Evolutionary conservation across 192 early-diverging fungal species (phyloP).

Genomic region (Coemansia sp.): DNA sequence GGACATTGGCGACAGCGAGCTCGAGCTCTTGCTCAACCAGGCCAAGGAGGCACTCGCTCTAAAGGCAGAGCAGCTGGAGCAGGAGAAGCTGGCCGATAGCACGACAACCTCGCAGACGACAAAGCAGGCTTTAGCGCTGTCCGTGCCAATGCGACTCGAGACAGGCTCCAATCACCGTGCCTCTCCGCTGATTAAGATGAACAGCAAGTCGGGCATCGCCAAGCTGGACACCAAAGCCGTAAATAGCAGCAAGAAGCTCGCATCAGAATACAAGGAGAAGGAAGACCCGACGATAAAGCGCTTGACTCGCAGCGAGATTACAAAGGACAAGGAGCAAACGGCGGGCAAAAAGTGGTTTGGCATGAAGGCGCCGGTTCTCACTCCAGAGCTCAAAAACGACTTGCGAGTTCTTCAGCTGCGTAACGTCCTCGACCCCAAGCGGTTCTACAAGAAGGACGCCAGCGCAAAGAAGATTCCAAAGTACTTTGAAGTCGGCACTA

Average conservation of each 20-base stretch:
- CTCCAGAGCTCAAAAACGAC: slow-evolving; percentile 88
- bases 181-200: slow-evolving; percentile 11
- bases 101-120: background rate
- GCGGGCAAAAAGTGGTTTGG: slow-evolving; percentile 80
- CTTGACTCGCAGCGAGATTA: slow-evolving; percentile 14
- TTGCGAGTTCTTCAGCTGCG: slow-evolving; percentile 85
- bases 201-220: slow-evolving; percentile 28
- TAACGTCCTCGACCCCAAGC: slow-evolving; percentile 89
- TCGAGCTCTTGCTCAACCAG: slow-evolving; percentile 39
- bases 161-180: background rate
- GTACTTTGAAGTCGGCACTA: slow-evolving; percentile 94
- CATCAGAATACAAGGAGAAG: background rate
- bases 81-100: background rate
- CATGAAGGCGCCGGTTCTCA: slow-evolving; percentile 82
- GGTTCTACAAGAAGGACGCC: slow-evolving; percentile 85
- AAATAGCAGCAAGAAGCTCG: background rate
- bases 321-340: slow-evolving; percentile 24
- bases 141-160: slow-evolving; percentile 36
- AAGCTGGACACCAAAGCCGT: slow-evolving; percentile 17
- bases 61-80: slow-evolving; percentile 11
- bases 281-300: slow-evolving; percentile 45
- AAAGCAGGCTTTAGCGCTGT: slow-evolving; percentile 6
- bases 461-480: slow-evolving; percentile 70
- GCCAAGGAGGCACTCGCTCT: slow-evolving; percentile 28
- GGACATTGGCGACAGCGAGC: slow-evolving; percentile 32